Evolutionary conservation across 306 rosid genomes (phyloP).

Genomic region (Biancaea sappan): DNA sequence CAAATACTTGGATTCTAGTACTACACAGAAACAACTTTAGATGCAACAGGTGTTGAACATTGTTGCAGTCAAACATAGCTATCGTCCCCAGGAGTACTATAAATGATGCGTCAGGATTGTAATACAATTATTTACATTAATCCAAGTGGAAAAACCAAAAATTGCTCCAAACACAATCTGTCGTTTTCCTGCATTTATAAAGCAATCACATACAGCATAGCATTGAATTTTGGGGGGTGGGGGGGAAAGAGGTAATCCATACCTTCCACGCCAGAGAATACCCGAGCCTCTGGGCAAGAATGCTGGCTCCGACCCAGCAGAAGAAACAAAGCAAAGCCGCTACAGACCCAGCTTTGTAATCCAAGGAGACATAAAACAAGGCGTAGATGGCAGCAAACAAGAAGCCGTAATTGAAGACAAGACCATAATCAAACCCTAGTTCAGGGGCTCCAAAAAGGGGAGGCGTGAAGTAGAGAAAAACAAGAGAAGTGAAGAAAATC

Average conservation of each 20-base stretch:
- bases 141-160: neutral
- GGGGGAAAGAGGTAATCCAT: neutral
- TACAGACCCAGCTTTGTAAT: slow-evolving; percentile 69
- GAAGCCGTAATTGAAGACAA: slow-evolving; percentile 67
- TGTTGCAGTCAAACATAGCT: neutral
- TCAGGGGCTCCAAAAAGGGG: slow-evolving; percentile 39
- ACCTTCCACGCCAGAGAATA: slow-evolving; percentile 77
- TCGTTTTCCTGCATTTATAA: neutral
- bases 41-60: neutral
- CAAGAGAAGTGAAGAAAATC: slow-evolving; percentile 56
- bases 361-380: slow-evolving; percentile 57
- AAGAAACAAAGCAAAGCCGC: slow-evolving; percentile 64
- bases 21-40: neutral
- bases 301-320: slow-evolving; percentile 66
- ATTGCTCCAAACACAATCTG: neutral
- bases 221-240: too few relatives aligned
- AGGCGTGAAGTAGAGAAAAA: slow-evolving; percentile 68
- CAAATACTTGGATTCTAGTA: neutral
- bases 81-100: neutral
- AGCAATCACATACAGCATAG: neutral
- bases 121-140: neutral
- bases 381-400: slow-evolving; percentile 52
- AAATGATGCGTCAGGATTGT: neutral
- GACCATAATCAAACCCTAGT: slow-evolving; percentile 33
- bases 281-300: slow-evolving; percentile 56